Base-by-base conservation (phyloP, 1,284 basidiomycete species). In the Xerocomus minutiporus region DNA sequence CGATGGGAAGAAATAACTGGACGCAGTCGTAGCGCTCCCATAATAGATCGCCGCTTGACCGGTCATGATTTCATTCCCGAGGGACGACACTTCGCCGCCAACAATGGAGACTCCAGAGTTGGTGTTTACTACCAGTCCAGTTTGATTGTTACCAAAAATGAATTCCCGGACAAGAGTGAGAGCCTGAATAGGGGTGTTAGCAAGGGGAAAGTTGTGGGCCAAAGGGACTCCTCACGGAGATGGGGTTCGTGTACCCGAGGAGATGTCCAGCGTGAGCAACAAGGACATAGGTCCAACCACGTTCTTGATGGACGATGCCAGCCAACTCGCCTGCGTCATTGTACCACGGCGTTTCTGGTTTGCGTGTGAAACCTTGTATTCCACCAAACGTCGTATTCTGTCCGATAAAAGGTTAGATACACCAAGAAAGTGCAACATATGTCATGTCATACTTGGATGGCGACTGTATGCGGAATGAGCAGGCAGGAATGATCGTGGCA, bases 371-470 rank as follows among this genome's bases (percentile, higher is more conserved):
- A 2, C 86, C 86, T 66, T 83, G 84, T 38, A 82, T 82, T 15
- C 83, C 84, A 28, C 85, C 84, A 60, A 88, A 88, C 0, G 85
- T 86, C 2, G 82, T 86, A 59, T 88, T 88, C 82, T 86, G 48
- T 0, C 8, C 4, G 8, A 40, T 13, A n/a, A 48, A 35, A n/a
- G 5, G 12, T 54, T 5, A 48, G 56, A 39, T 8, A 40, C 8
- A 3, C 9, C n/a, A 26, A 8, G 3, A 29, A 28, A 26, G 28
- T 3, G 2, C 23, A 6, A 42, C 25, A 29, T 8, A 3, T 1
- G 3, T 0, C 6, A 38, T 3, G 1, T 46, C 62, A 17, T 63
- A 80, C 82, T 69, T 85, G 84, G 34, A 87, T 86, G 9, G 76
- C 71, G 38, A 86, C 84, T 85, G 55, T 9, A 35, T 47, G 20